Conservation (phyloP, 129 eudicot species). For the Tanacetum coccineum region DNA sequence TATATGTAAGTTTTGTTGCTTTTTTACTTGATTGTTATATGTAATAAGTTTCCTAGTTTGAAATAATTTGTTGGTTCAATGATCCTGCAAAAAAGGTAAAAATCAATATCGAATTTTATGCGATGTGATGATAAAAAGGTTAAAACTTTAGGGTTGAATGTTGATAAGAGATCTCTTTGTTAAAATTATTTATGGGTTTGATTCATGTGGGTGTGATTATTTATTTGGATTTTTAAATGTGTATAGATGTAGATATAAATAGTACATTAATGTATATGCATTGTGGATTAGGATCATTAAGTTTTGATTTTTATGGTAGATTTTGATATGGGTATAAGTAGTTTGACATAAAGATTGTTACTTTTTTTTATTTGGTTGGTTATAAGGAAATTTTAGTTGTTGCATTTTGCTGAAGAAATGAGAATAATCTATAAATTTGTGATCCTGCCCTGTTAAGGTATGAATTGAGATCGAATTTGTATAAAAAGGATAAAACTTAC, state of each 20-base stretch:
- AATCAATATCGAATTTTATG: too few relatives aligned
- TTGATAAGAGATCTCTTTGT: too few relatives aligned
- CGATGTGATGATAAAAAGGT: too few relatives aligned
- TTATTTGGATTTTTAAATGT: conserved; percentile 32
- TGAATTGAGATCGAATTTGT: conserved; percentile 5
- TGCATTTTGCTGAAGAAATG: not conserved
- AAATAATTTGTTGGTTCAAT: too few relatives aligned
- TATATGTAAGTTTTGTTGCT: too few relatives aligned
- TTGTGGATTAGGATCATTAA: conserved; percentile 17
- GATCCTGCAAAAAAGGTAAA: too few relatives aligned
- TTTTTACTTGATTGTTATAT: too few relatives aligned
- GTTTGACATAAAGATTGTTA: not conserved
- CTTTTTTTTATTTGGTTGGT: conserved; percentile 3
- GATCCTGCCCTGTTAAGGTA: not conserved
- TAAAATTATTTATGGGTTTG: conserved; percentile 20
- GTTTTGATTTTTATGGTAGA: not conserved
- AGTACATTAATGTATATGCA: conserved; percentile 20
- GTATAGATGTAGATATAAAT: not conserved
- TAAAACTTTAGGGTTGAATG: too few relatives aligned
- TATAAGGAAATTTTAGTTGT: conserved; percentile 7
- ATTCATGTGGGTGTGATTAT: conserved; percentile 18
- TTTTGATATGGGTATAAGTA: not conserved
- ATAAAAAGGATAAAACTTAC: not conserved
- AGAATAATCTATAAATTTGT: not conserved
- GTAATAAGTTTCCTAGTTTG: too few relatives aligned